Conservation (phyloP, 495 filamentous ascomycete genomes). For the Hypoxylon lienhwacheense region DNA sequence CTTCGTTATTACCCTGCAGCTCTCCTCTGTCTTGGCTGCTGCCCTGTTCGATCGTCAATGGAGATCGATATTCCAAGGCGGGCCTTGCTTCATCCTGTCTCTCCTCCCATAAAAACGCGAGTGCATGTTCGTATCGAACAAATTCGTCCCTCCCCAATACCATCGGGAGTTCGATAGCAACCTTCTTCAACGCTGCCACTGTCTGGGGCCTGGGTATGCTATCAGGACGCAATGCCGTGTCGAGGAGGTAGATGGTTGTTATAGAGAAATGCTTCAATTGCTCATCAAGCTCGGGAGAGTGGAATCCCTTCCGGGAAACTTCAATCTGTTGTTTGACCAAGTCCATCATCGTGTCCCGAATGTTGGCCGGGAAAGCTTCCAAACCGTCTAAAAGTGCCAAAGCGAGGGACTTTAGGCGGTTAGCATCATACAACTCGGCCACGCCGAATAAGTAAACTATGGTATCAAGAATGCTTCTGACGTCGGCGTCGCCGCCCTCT, state of each 20-base stretch:
- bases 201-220: background rate
- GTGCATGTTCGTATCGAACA: background rate
- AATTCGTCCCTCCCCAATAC: background rate
- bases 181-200: background rate
- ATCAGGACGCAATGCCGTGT: background rate
- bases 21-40: too few relatives aligned
- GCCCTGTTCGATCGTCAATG: too few relatives aligned
- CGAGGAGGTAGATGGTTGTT: background rate
- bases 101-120: background rate
- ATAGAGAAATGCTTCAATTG: conserved; percentile 1
- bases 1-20: too few relatives aligned
- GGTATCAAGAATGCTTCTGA: conserved; percentile 1
- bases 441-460: background rate
- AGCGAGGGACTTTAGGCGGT: background rate
- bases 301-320: background rate
- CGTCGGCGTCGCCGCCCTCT: background rate
- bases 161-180: background rate
- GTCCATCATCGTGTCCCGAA: background rate
- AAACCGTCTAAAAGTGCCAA: background rate
- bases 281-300: background rate
- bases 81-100: background rate
- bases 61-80: too few relatives aligned
- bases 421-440: background rate
- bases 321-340: background rate
- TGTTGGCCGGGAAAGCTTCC: background rate